phyloP scores from a whole-genome alignment of 1,284 basidiomycete species.

The Vanrija pseudolonga region DNA sequence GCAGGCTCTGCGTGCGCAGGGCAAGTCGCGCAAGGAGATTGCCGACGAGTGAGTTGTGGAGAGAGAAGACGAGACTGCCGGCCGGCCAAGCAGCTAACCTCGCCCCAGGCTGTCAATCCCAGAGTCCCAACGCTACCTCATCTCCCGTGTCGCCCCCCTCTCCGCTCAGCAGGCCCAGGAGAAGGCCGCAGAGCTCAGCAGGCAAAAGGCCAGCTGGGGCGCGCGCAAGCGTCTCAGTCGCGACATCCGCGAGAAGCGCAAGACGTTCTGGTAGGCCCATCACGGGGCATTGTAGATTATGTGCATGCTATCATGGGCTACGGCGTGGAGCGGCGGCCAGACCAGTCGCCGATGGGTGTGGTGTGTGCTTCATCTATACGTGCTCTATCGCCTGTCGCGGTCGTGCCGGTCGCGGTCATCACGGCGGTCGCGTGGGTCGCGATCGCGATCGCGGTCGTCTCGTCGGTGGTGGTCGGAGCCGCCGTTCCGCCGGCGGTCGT shows the following conservation, averaged over 20 bases:
- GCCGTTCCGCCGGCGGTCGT: background rate
- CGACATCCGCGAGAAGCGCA: conserved; percentile 38
- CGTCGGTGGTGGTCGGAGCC: no score
- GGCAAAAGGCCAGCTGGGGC: conserved; percentile 34
- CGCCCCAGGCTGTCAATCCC: conserved; percentile 25
- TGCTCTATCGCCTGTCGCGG: background rate
- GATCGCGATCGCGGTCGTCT: no score
- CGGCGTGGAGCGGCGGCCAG: background rate
- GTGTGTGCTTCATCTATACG: background rate
- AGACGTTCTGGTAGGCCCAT: conserved; percentile 39
- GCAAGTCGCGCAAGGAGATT: conserved; percentile 30
- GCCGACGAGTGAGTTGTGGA: conserved; percentile 34
- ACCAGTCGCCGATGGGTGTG: no score
- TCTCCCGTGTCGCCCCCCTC: conserved; percentile 35
- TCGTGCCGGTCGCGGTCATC: background rate
- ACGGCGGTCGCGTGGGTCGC: background rate
- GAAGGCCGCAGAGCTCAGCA: conserved; percentile 15
- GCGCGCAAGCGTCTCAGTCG: conserved; percentile 33
- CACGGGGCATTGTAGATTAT: background rate
- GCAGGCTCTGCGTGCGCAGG: conserved; percentile 25
- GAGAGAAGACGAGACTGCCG: background rate
- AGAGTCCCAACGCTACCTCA: conserved; percentile 22
- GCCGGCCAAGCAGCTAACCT: no score
- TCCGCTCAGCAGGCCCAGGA: conserved; percentile 19
- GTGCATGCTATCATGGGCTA: background rate